Conservation (phyloP, 2,329 filamentous ascomycete species). For the Iodosphaeria phyllophila region DNA sequence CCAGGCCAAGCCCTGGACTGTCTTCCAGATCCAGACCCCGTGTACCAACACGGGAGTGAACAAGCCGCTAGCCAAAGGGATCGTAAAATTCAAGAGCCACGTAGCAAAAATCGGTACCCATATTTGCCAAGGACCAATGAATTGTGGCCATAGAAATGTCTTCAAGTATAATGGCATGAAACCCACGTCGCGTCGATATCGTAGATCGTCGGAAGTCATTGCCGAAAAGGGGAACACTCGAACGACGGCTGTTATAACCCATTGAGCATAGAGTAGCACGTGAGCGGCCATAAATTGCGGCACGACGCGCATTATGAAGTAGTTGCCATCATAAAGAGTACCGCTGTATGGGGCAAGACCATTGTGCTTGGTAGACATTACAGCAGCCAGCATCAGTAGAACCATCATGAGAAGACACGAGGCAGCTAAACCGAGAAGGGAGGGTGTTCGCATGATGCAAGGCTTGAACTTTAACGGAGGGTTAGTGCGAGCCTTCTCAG, state of each 20-base stretch:
- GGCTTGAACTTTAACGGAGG: slow-evolving; percentile 52
- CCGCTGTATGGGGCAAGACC: slow-evolving; percentile 51
- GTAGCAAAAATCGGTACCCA: slow-evolving; percentile 47
- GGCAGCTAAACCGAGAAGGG: slow-evolving; percentile 39
- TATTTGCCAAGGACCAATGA: slow-evolving; percentile 45
- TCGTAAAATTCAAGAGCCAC: slow-evolving; percentile 63
- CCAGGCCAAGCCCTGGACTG: slow-evolving; percentile 65
- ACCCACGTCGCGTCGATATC: slow-evolving; percentile 42
- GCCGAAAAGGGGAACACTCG: slow-evolving; percentile 60
- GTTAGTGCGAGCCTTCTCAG: slow-evolving; percentile 18
- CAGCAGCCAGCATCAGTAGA: slow-evolving; percentile 52
- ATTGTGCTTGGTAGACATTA: slow-evolving; percentile 41
- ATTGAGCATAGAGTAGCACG: slow-evolving; percentile 60
- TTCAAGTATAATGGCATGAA: slow-evolving; percentile 52
- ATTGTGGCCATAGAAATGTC: slow-evolving; percentile 42
- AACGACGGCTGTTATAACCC: slow-evolving; percentile 54
- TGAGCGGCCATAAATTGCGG: slow-evolving; percentile 58
- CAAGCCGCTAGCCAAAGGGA: slow-evolving; percentile 63
- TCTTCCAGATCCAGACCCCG: slow-evolving; percentile 56
- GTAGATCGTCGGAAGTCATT: slow-evolving; percentile 47
- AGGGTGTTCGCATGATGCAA: slow-evolving; percentile 45
- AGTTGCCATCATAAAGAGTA: slow-evolving; percentile 49
- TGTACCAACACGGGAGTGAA: slow-evolving; percentile 46
- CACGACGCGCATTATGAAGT: slow-evolving; percentile 74
- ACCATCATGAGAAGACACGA: slow-evolving; percentile 52